phyloP scores from a whole-genome alignment of 2,329 filamentous ascomycete genomes.

The Claviceps pazoutovae region DNA sequence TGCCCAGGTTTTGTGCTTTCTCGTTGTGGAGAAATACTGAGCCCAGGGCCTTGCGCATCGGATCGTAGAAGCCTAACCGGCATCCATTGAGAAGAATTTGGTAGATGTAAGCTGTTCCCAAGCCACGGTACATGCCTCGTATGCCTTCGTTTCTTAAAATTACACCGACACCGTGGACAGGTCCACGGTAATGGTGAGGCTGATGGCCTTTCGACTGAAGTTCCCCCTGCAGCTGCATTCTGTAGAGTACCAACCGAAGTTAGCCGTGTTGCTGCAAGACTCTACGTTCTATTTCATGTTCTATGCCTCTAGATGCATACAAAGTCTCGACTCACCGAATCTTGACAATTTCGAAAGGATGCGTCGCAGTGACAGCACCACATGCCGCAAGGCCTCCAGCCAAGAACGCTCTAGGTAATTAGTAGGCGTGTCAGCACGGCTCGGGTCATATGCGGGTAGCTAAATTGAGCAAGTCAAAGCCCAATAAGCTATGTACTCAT shows the following conservation, averaged over 20 bases:
- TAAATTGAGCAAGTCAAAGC: background rate
- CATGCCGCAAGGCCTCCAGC: slow-evolving; percentile 94
- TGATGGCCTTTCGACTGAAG: slow-evolving; percentile 76
- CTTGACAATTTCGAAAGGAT: slow-evolving; percentile 98
- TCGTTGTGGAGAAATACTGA: slow-evolving; percentile 56
- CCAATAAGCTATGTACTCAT: background rate
- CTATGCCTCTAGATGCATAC: background rate
- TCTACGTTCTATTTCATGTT: background rate
- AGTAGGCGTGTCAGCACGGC: slow-evolving; percentile 7
- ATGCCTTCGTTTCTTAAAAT: slow-evolving; percentile 86
- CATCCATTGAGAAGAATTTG: slow-evolving; percentile 94
- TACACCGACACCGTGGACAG: slow-evolving; percentile 78
- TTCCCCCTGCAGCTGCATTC: slow-evolving; percentile 92
- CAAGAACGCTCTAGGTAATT: slow-evolving; percentile 58
- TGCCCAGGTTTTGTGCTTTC: slow-evolving; percentile 65
- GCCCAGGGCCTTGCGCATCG: slow-evolving; percentile 62
- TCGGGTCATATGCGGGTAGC: background rate
- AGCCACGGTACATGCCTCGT: slow-evolving; percentile 70
- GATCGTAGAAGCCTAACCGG: slow-evolving; percentile 94
- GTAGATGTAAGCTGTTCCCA: slow-evolving; percentile 90
- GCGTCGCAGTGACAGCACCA: slow-evolving; percentile 91
- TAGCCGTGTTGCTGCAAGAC: background rate
- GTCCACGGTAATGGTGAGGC: slow-evolving; percentile 78
- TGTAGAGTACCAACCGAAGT: slow-evolving; percentile 19
- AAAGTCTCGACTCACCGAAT: slow-evolving; percentile 53